Evolutionary conservation across 2,329 filamentous ascomycete genomes (phyloP).

Genomic region (Exophiala xenobiotica): DNA sequence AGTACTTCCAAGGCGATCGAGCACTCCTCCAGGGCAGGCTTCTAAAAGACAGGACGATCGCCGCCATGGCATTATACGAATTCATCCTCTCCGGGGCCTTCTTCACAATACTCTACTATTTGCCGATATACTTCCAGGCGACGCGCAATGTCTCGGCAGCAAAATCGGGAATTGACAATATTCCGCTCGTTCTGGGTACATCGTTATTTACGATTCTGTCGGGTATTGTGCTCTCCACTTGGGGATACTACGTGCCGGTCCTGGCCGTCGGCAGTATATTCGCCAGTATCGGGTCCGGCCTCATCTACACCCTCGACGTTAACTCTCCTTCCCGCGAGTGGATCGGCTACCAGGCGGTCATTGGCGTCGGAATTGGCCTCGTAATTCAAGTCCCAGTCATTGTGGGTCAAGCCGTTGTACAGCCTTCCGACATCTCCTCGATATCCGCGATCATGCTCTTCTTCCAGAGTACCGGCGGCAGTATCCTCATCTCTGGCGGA

Average conservation of each 20-base stretch:
- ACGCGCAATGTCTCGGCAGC: conserved; percentile 37
- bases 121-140: conserved; percentile 48
- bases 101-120: conserved; percentile 44
- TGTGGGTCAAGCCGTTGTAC: conserved; percentile 29
- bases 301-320: conserved; percentile 36
- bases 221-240: conserved; percentile 34
- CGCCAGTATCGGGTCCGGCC: conserved; percentile 32
- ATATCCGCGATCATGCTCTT: conserved; percentile 29
- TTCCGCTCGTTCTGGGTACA: conserved; percentile 42
- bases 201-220: conserved; percentile 34
- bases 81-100: conserved; percentile 39
- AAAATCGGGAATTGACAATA: conserved; percentile 41
- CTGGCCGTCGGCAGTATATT: conserved; percentile 30
- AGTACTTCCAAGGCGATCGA: conserved; percentile 40
- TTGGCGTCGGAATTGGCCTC: conserved; percentile 32
- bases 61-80: conserved; percentile 35
- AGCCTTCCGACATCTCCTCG: conserved; percentile 31
- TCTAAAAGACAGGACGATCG: conserved; percentile 39
- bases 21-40: conserved; percentile 42
- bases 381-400: conserved; percentile 32
- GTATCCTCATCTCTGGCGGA: conserved; percentile 33
- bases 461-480: not conserved
- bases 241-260: conserved; percentile 30
- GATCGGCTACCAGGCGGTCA: conserved; percentile 40
- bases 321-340: conserved; percentile 32